Evolutionary conservation across 345 rosid genomes (phyloP), one percentile per base, ranked within the genome.

Genomic region (Hibiscus tridactylites): DNA sequence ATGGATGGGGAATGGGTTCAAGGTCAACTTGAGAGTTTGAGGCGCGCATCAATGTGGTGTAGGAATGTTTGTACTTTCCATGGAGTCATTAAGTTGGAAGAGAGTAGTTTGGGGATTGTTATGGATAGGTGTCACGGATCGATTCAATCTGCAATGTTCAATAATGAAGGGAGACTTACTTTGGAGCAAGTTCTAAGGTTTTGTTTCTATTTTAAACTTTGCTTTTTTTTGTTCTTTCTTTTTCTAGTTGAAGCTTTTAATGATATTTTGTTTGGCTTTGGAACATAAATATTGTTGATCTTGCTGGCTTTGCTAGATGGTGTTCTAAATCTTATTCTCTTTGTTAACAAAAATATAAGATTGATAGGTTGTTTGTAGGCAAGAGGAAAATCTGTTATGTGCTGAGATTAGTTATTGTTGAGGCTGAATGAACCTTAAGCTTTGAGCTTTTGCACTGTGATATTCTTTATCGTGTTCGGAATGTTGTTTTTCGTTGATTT

Each of bases 151-250:
- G 98, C 87, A 77, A 92, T 95, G 98, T 83, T 81, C 84, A 85
- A 85, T 21, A 92, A 90, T 71, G 95, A 89, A 81, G 99, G 99
- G 67, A 83, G 99, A 74, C 92, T 95, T 70, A 92, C 97, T 77
- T 82, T 95, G 79, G 98, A 92, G 83, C 99, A 95, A 85, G 90
- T 95, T 76, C 74, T 95, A 72, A 92, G 98, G 99, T 92, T 80
- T 61, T 26, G 54, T 62, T 54, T 24, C 21, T 19, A 21, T 28
- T 47, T 46, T 39, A 57, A 21, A 2, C 24, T 65, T 44, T 3
- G 16, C n/a, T n/a, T 8, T 39, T 39, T 39, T 39, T 39, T 7
- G 17, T 6, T 9, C 11, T 54, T 0, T 52, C 33, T 15, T 68
- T 70, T 2, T 52, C 19, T 31, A 42, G 26, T 61, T 31, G 33